Base-by-base conservation (phyloP, 208 protist species). In the Crithidia brevicula region DNA sequence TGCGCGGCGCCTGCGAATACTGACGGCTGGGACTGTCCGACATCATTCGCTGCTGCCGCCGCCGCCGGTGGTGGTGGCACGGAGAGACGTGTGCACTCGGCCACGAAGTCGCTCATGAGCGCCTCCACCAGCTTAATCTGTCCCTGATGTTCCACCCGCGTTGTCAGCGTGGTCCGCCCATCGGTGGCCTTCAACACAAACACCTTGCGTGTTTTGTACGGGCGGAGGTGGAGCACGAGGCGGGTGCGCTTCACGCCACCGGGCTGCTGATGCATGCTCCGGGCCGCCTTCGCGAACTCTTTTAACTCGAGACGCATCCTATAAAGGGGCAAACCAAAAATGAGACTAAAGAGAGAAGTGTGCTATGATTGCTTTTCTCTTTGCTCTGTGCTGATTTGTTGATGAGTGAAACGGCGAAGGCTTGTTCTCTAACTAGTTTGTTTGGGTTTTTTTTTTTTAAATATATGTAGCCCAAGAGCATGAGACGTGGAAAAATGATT, bases 111-210 rank as follows among this genome's bases (percentile, higher is more conserved):
- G 42, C 75, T 67, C 15, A 95, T 70, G 6, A 95, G 43, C 6
- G 59, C 53, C 58, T 95, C 86, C 40, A 93, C 79, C 31, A 82
- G 56, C 46, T 76, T 84, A 1, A 95, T 58, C 62, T 95, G 81
- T 0, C 80, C 81, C 23, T 89, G 76, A 59, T 91, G 74, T 25
- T 49, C 58, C 22, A 93, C 74, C 9, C 73, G 77, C 16, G 86
- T 89, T n/a, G 80, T 91, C 27, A 89, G 40, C 1, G 86, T 92
- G 20, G 82, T 79, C 9, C 74, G 59, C 46, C 85, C 86, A 51
- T 95, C 85, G 0, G 89, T 95, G 6, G 74, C 72, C 52, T 92
- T 92, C 8, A 95, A 45, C 15, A 92, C 60, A 63, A 95, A 85
- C 0, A 65, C 71, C 34, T 80, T 68, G 22, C 74, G 31, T n/a